Conservation (phyloP, 495 filamentous ascomycete genomes). For the Hyaloscypha finlandica region DNA sequence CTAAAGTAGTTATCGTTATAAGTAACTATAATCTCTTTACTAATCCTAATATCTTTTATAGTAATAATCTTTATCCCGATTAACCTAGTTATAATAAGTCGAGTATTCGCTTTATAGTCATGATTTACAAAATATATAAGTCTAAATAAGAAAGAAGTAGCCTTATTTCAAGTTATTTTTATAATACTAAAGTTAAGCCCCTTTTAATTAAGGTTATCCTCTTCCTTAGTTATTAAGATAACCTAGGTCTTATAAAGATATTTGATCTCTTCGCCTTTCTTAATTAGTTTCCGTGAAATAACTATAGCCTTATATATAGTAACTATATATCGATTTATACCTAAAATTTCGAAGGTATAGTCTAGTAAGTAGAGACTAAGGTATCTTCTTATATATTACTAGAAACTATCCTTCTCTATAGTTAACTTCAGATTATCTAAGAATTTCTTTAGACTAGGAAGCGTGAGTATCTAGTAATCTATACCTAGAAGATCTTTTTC, state of each 20-base stretch:
- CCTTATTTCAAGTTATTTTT: not conserved
- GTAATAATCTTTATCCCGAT: not conserved
- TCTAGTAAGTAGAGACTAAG: slow-evolving; percentile 10
- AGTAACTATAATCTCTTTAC: not conserved
- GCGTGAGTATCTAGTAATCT: not conserved
- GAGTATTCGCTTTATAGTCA: slow-evolving; percentile 5
- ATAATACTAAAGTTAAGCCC: slow-evolving; percentile 5
- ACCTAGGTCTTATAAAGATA: slow-evolving; percentile 12
- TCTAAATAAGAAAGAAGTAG: slow-evolving; percentile 2
- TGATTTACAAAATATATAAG: slow-evolving; percentile 5
- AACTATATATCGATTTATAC: not conserved
- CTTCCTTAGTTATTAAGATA: not conserved
- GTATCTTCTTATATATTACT: slow-evolving; percentile 2
- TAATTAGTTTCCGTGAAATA: not conserved
- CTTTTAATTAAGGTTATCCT: not conserved
- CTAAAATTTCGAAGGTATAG: slow-evolving; percentile 5
- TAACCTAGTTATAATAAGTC: not conserved
- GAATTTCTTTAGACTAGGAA: slow-evolving; percentile 6
- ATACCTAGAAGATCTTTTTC: not conserved
- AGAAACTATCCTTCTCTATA: not conserved
- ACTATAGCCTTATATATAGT: not conserved
- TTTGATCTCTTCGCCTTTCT: not conserved
- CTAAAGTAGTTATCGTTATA: not conserved
- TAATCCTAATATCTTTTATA: not conserved
- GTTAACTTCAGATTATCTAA: not conserved